A percentile compares a stretch with the other conserved stretches of the same genome.
These are phyloP conservation scores for Colletotrichum endophyticum DNA, from an alignment of 2,329 filamentous ascomycete species.

Conservation along the genomic window DNA sequence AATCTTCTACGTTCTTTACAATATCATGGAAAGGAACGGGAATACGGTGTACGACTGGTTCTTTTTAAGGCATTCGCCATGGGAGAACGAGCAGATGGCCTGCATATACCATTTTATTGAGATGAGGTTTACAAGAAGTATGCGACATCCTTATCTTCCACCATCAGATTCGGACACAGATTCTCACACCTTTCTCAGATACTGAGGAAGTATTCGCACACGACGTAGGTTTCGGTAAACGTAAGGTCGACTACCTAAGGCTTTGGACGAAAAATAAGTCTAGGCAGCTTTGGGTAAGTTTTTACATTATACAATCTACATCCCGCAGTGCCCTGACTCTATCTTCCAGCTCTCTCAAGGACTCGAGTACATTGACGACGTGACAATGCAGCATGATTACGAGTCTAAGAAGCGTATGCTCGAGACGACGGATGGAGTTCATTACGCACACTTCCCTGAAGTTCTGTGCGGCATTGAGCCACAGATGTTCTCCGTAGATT, in stretches of 20 bases:
- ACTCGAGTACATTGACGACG: background rate
- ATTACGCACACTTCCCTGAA: too few species aligned
- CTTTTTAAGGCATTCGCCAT: background rate
- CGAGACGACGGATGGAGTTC: background rate
- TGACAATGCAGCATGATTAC: fast-evolving
- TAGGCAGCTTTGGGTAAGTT: background rate
- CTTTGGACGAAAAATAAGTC: fast-evolving
- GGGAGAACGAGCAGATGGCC: background rate
- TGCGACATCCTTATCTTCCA: fast-evolving
- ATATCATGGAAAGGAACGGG: too few species aligned
- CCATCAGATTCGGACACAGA: background rate
- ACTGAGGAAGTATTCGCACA: background rate
- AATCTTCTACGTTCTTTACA: background rate
- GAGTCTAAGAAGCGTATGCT: background rate
- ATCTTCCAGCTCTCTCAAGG: background rate
- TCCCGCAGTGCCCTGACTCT: background rate
- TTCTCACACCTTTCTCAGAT: background rate
- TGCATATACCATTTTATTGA: background rate
- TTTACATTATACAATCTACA: background rate
- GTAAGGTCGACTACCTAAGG: background rate
- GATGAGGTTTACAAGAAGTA: fast-evolving
- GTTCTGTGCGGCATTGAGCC: too few species aligned
- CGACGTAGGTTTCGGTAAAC: background rate
- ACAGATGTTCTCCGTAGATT: background rate
- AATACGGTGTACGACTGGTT: background rate